These are phyloP conservation scores for Phaeosphaeriaceae sp. DNA, from an alignment of 2,329 filamentous ascomycete genomes.

Conservation along the genomic window DNA sequence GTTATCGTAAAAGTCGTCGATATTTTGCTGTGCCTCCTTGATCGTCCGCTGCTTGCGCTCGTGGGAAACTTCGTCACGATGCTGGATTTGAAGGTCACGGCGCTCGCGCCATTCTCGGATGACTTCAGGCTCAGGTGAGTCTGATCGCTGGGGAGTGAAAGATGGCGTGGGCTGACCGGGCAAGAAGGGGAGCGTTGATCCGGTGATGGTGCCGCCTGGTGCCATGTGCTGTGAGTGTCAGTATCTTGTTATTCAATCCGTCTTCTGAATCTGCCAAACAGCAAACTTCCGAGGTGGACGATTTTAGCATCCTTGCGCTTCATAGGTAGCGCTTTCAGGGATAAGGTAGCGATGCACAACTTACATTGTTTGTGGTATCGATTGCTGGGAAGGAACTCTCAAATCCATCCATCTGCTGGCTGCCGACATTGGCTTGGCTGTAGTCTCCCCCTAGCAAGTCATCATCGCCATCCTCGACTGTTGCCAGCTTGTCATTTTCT, in stretches of 20 bases:
- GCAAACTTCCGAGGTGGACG: not conserved
- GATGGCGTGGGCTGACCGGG: conserved; percentile 44
- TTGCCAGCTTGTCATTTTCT: conserved; percentile 70
- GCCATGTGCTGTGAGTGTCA: conserved; percentile 65
- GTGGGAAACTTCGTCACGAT: conserved; percentile 83
- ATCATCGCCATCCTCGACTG: conserved; percentile 69
- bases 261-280: conserved; percentile 1
- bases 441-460: conserved; percentile 71
- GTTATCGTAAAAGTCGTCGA: conserved; percentile 99
- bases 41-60: conserved; percentile 84
- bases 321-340: not conserved
- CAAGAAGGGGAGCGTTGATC: conserved; percentile 64
- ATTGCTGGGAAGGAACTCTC: conserved; percentile 92
- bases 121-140: conserved; percentile 87
- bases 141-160: conserved; percentile 59
- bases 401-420: conserved; percentile 67
- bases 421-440: conserved; percentile 48
- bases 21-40: conserved; percentile 88
- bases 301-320: conserved; percentile 1
- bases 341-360: conserved; percentile 19
- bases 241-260: not conserved
- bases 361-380: conserved; percentile 73
- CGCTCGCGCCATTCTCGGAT: conserved; percentile 90
- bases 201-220: conserved; percentile 81
- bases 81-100: conserved; percentile 80